Conservation (phyloP, 2,329 filamentous ascomycete genomes). For the Lachnellula occidentalis region DNA sequence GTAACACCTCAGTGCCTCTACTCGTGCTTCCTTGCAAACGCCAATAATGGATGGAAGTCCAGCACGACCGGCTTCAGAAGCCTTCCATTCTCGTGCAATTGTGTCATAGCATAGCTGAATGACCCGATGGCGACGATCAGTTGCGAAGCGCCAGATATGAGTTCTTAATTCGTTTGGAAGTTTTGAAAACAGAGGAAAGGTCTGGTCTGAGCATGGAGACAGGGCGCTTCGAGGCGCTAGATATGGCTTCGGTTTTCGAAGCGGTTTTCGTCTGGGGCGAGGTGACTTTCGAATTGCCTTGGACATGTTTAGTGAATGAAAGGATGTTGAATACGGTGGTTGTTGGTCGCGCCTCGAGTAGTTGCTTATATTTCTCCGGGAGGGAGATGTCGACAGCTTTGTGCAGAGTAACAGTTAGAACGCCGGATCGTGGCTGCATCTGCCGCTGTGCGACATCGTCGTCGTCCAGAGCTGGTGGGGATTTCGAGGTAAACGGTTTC, state of each 20-base stretch:
- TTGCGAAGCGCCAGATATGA: slow-evolving; percentile 8
- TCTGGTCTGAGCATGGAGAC: background rate
- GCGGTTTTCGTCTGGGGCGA: background rate
- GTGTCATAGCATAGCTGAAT: slow-evolving; percentile 13
- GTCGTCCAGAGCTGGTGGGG: too few relatives aligned
- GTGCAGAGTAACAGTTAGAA: too few relatives aligned
- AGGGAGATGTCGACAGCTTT: too few relatives aligned
- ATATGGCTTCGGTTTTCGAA: background rate
- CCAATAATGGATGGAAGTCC: slow-evolving; percentile 7
- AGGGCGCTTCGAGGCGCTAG: background rate
- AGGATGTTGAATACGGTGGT: too few relatives aligned
- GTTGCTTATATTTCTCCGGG: too few relatives aligned
- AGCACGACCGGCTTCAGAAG: slow-evolving; percentile 8
- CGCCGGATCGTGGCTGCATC: too few relatives aligned
- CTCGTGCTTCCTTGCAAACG: slow-evolving; percentile 14
- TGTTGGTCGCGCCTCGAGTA: too few relatives aligned
- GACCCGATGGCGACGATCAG: slow-evolving; percentile 5
- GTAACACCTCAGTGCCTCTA: slow-evolving; percentile 11
- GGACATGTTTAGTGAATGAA: too few relatives aligned
- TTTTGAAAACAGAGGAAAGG: slow-evolving; percentile 4
- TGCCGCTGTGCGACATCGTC: too few relatives aligned
- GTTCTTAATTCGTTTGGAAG: slow-evolving; percentile 9
- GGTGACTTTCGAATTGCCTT: too few relatives aligned
- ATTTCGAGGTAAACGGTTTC: too few relatives aligned
- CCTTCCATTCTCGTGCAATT: slow-evolving; percentile 6